Conservation (phyloP, 805 yeast genomes). For the Wickerhamiella bombiphila region DNA sequence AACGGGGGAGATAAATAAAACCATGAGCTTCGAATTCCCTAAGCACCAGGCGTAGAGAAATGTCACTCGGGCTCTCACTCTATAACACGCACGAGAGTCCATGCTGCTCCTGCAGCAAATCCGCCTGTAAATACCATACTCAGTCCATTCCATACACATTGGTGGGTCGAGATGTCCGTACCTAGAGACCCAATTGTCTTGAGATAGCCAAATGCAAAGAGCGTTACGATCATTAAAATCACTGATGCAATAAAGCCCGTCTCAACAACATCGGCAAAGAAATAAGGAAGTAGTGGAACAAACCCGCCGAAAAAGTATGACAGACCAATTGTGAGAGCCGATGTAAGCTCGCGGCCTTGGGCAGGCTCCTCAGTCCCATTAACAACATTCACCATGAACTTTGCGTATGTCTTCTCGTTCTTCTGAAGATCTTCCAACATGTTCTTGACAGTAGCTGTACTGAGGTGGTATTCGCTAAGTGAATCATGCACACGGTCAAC, state of each 20-base stretch:
- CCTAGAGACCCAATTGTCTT: conserved; percentile 82
- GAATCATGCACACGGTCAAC: conserved; percentile 73
- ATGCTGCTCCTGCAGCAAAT: conserved; percentile 94
- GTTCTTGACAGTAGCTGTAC: conserved; percentile 56
- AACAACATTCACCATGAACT: conserved; percentile 75
- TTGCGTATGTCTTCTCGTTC: conserved; percentile 65
- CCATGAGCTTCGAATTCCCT: too few relatives aligned
- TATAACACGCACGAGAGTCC: conserved; percentile 73
- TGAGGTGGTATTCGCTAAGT: conserved; percentile 50
- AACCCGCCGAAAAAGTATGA: conserved; percentile 88
- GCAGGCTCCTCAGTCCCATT: conserved; percentile 94
- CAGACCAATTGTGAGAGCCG: conserved; percentile 80
- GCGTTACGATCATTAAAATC: conserved; percentile 67
- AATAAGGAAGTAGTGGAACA: conserved; percentile 81
- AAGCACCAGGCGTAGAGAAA: too few relatives aligned
- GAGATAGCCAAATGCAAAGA: conserved; percentile 73
- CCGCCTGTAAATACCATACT: conserved; percentile 95
- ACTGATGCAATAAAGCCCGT: conserved; percentile 64
- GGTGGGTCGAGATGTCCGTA: conserved; percentile 40
- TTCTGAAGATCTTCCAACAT: conserved; percentile 68
- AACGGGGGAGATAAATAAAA: too few relatives aligned
- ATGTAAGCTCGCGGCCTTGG: conserved; percentile 72
- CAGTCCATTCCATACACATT: conserved; percentile 51
- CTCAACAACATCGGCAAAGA: conserved; percentile 61
- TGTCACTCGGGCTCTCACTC: too few relatives aligned